Evolutionary conservation across 2,329 filamentous ascomycete genomes (phyloP).

Genomic region (Verticillium dahliae): DNA sequence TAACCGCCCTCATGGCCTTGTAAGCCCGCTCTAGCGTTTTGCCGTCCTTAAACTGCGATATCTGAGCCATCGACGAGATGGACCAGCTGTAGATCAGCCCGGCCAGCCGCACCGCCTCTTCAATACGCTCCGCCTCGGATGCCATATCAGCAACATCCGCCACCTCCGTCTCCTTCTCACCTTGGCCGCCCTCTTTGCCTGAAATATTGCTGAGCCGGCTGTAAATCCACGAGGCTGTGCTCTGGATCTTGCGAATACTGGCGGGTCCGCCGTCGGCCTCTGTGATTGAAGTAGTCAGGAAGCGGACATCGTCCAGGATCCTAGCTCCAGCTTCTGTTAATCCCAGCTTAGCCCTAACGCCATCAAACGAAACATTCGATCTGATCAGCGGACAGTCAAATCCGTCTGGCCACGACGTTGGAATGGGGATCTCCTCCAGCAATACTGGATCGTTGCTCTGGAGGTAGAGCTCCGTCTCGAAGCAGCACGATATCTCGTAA

Average conservation of each 20-base stretch:
- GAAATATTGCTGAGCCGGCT: constrained; percentile 6
- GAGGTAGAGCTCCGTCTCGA: constrained; percentile 20
- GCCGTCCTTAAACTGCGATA: constrained; percentile 16
- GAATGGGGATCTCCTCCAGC: constrained; percentile 5
- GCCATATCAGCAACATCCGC: not conserved
- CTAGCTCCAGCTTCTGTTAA: constrained; percentile 13
- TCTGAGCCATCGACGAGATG: constrained; percentile 15
- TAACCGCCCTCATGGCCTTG: constrained; percentile 16
- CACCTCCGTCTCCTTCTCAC: not conserved
- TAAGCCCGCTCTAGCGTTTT: constrained; percentile 15
- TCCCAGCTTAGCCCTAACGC: constrained; percentile 5
- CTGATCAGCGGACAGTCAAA: constrained; percentile 18
- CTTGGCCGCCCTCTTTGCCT: not conserved
- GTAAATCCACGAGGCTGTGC: constrained; percentile 16
- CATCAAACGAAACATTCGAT: constrained; percentile 12
- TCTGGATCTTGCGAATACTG: constrained; percentile 11
- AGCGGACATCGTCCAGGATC: constrained; percentile 21
- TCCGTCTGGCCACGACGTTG: constrained; percentile 12
- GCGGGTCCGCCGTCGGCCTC: constrained; percentile 1
- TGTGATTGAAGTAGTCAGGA: constrained; percentile 16
- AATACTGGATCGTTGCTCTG: constrained; percentile 11
- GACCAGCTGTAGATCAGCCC: constrained; percentile 19
- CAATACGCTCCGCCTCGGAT: constrained; percentile 9
- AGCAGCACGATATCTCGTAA: constrained; percentile 21
- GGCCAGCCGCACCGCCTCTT: constrained; percentile 15